Base-by-base conservation (phyloP, 2,329 filamentous ascomycete genomes). In the Penicillium capsulatum region DNA sequence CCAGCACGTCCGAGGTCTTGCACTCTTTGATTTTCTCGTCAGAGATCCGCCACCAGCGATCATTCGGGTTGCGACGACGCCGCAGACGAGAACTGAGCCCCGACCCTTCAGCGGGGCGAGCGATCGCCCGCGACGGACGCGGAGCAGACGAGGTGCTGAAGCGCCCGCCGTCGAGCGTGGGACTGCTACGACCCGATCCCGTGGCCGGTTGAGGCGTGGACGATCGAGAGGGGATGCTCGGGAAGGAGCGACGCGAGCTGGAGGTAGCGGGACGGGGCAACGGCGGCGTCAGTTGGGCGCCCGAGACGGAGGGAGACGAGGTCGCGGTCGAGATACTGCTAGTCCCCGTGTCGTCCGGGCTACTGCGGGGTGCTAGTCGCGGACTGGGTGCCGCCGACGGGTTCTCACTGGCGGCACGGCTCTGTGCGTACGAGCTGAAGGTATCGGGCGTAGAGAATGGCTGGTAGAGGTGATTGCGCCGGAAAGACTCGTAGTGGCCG, bases 31-130 rank as follows among this genome's bases (percentile, higher is more conserved):
- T 80, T 66, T 94, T 95, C 51, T 98, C 92, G 62, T 98, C 92
- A 50, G 90, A 96, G 51, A 98, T 94, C 24, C 92, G 81, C 92
- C 92, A 98, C 92, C 92, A 98, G 28, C 84, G 81, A 58, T 94
- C 84, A 31, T 75, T 77, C 9, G 71, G 66, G 57, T 79, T 81
- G 51, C 75, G 78, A 44, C 76, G 79, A 52, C 78, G 81, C 48
- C 71, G 77, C 24, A 74, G 62, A 38, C 69, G 73, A 8, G 61
- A 50, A 28, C 44, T 46, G 5, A 59, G 47, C 9, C 48, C 48
- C n/a, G 47, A 38, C 10, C 34, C 36, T 9, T 60, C 56, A 3
- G 35, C 38, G 0, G 58, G 57, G 15, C 53, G 51, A 11, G 57
- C 50, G 15, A 51, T 47, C 14, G 47, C 48, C 9, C 53, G 51